Evolutionary conservation across 1,284 basidiomycete species (phyloP), one percentile per base, ranked within the genome.

Genomic region (Trametes polyzona): DNA sequence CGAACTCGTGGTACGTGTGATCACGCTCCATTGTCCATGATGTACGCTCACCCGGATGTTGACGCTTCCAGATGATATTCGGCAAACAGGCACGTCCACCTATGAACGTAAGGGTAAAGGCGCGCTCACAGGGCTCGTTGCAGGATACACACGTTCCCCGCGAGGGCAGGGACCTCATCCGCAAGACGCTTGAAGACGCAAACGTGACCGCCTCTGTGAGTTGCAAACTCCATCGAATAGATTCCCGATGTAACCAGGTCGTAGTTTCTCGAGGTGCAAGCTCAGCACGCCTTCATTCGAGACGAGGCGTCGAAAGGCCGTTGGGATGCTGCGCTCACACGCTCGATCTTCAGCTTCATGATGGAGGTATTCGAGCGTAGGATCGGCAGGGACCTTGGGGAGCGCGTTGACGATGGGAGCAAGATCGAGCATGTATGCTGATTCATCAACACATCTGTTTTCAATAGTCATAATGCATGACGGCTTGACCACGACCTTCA

Each of bases 321-420:
- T 50, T 97, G 93, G 92, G 95, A 97, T 69, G 93, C 93, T 9
- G 94, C 94, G 0, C 76, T 96, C 47, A 92, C 93, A 0, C 80
- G 87, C 41, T 88, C 88, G 11, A 70, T 95, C 52, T 95, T 96
- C 71, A 78, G 78, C 3, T 90, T 92, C 73, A 90, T 96, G 92
- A 81, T 96, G 80, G 95, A 97, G 70, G 84, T 94, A n/a, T 96
- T 96, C 68, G 92, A 91, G 59, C 82, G 95, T 59, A 93, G 90
- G 0, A 84, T 94, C 7, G 92, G 83, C 1, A 78, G 92, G 52
- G 93, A 96, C 64, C 74, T 97, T 4, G 95, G 95, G 0, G 85
- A 87, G 2, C 79, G 77, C 40, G 75, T 78, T 1, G 76, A 76
- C 12, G 68, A 71, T 14, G 73, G 69, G 23, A 73, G 65, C 19